Base-by-base conservation (phyloP, 176 grass and related monocot genomes). In the Raddia guianensis region DNA sequence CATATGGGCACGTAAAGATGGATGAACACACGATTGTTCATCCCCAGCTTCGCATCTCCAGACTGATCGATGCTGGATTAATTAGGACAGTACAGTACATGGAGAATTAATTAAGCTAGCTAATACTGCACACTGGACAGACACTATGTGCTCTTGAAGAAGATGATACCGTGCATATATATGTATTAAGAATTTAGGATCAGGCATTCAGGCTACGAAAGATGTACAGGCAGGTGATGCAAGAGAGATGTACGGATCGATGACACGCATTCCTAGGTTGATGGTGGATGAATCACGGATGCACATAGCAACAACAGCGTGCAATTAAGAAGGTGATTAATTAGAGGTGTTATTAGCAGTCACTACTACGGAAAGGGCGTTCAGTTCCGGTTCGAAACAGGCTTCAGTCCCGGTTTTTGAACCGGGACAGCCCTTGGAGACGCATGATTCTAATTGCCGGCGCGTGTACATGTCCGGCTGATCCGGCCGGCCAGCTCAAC, bases 221-320 rank as follows among this genome's bases (percentile, higher is more conserved):
- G 77, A 80, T 69, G 64, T 80, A 80, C 77, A 80, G 20, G 14
- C 50, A 46, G 77, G 56, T 49, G 61, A 42, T 55, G 50, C 72
- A 5, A 15, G 44, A 76, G 55, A 16, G 6, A 15, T 63, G 35
- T 46, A 75, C 54, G 72, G 37, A 40, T 40, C 27, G 27, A 27
- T 27, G 27, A 27, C n/a, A 67, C 21, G 12, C 35, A 32, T 63
- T 49, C 58, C 74, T 63, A 68, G 27, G 27, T 27, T 27, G 27
- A 27, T 27, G 27, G 27, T 27, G 27, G 63, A 54, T 16, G 50
- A 37, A 80, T 66, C 63, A 55, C 8, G 63, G 48, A 68, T 67
- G 37, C 4, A 40, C 37, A 55, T 8, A 7, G n/a, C 64, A 9
- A 57, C 46, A 57, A 80, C 77, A 57, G 63, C 51, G 1, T 27